Percentiles rank a stretch among this genome's conserved stretches.
These are phyloP conservation scores for Cytospora paraplurivora DNA, from an alignment of 2,329 filamentous ascomycete species.

Conservation along the genomic window DNA sequence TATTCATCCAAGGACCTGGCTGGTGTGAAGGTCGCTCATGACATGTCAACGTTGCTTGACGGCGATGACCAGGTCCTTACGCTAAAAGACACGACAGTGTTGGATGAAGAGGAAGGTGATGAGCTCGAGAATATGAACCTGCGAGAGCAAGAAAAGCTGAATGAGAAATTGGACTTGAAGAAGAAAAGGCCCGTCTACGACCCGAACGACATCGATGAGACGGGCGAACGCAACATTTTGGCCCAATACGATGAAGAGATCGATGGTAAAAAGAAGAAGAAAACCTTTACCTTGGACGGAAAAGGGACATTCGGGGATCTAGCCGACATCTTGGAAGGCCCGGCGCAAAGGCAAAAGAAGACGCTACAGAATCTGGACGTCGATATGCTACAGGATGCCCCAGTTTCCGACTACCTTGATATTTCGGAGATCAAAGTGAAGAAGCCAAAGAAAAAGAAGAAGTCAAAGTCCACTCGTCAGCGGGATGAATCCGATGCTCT, in stretches of 20 bases:
- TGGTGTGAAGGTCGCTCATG: constrained; percentile 90
- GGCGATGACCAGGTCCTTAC: constrained; percentile 88
- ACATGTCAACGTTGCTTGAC: constrained; percentile 77
- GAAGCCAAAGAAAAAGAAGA: constrained; percentile 93
- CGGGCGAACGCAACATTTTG: constrained; percentile 68
- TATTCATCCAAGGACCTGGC: constrained; percentile 86
- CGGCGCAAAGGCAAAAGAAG: constrained; percentile 57
- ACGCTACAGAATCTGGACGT: constrained; percentile 75
- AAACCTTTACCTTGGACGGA: constrained; percentile 82
- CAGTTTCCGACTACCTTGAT: constrained; percentile 85
- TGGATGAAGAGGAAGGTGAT: constrained; percentile 82
- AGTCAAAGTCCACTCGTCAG: constrained; percentile 73
- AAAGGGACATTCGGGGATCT: constrained; percentile 70
- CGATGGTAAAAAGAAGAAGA: constrained; percentile 79
- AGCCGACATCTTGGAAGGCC: constrained; percentile 51
- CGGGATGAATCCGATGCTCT: constrained; percentile 65
- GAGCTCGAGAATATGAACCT: constrained; percentile 80
- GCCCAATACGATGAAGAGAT: constrained; percentile 97
- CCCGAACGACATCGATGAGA: constrained; percentile 71
- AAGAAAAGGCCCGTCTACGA: constrained; percentile 91
- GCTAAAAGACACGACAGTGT: constrained; percentile 88
- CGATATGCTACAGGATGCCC: constrained; percentile 65
- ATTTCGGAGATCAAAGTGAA: constrained; percentile 86
- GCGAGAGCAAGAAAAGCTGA: constrained; percentile 70
- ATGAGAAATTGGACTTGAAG: constrained; percentile 80